phyloP scores from a whole-genome alignment of 176 grass and related monocot genomes.

The Otatea glauca region DNA sequence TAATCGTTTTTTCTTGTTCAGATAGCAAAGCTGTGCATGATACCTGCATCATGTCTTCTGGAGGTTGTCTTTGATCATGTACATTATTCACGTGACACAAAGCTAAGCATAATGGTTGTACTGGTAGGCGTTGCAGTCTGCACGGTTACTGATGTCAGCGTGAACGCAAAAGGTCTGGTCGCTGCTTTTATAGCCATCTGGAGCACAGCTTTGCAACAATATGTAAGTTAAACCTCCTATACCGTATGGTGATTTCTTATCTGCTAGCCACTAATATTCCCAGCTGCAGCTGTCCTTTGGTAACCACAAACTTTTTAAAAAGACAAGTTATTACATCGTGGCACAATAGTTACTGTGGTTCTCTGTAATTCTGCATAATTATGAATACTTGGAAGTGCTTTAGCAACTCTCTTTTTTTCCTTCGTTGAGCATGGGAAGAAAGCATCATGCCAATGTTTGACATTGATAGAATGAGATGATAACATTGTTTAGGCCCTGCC shows the following conservation, averaged over 20 bases:
- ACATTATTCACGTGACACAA: slow-evolving; percentile 79
- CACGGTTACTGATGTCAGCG: slow-evolving; percentile 90
- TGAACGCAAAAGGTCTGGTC: slow-evolving; percentile 81
- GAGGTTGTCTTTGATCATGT: slow-evolving; percentile 92
- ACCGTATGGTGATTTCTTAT: not conserved
- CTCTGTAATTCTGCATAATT: not conserved
- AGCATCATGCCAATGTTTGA: not conserved
- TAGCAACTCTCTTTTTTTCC: not conserved
- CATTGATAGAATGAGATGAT: not conserved
- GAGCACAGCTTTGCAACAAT: slow-evolving; percentile 94
- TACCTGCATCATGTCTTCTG: slow-evolving; percentile 97
- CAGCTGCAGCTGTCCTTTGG: not conserved
- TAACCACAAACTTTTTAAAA: not conserved
- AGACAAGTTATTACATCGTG: not conserved
- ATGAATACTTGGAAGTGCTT: not conserved
- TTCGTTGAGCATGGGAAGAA: slow-evolving; percentile 4
- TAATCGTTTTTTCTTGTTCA: slow-evolving; percentile 41
- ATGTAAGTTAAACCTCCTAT: slow-evolving; percentile 60
- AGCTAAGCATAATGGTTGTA: slow-evolving; percentile 92
- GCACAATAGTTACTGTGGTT: not conserved
- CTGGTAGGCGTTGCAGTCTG: slow-evolving; percentile 81
- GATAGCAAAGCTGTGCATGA: slow-evolving; percentile 97
- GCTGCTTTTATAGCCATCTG: slow-evolving; percentile 89
- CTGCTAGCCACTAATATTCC: not conserved
- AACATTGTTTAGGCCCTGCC: not conserved